These are phyloP conservation scores for Podospora pseudoanserina DNA, from an alignment of 495 filamentous ascomycete species.

Conservation along the genomic window DNA sequence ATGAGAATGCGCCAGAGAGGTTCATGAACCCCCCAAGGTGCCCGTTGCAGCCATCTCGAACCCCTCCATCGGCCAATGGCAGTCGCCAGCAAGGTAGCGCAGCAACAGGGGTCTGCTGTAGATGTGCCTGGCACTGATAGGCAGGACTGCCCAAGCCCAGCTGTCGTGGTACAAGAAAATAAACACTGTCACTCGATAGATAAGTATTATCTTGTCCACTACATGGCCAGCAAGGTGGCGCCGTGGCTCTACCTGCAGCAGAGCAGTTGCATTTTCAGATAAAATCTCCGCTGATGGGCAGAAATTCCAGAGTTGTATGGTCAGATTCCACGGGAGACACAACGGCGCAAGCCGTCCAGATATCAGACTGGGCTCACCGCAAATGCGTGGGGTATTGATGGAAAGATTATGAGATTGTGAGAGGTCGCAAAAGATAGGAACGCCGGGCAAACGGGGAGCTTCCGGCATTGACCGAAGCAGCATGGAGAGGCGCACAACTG, in stretches of 20 bases:
- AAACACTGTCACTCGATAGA: too few species aligned
- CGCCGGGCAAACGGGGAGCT: not conserved
- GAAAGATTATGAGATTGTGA: not conserved
- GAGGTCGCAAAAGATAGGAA: not conserved
- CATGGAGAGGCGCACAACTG: too few species aligned
- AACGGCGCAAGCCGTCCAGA: not conserved
- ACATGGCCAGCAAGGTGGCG: not conserved
- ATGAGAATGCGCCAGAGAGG: slow-evolving; percentile 35
- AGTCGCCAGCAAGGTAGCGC: slow-evolving; percentile 11
- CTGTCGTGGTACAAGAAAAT: too few species aligned
- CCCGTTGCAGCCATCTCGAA: slow-evolving; percentile 23
- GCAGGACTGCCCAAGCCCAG: slow-evolving; percentile 20
- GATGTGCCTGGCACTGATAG: slow-evolving; percentile 16
- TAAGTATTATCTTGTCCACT: too few species aligned
- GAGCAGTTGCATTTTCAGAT: not conserved
- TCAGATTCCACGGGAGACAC: not conserved
- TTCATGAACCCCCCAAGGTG: slow-evolving; percentile 21
- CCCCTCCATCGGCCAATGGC: slow-evolving; percentile 26
- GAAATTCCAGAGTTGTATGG: not conserved
- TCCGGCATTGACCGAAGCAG: not conserved
- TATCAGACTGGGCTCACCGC: not conserved
- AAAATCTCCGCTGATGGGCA: slow-evolving; percentile 7
- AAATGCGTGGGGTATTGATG: not conserved
- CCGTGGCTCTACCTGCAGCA: not conserved
- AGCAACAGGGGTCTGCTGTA: slow-evolving; percentile 24